Evolutionary conservation across 208 protist genomes (phyloP).

Genomic region (Porcisia hertigi): DNA sequence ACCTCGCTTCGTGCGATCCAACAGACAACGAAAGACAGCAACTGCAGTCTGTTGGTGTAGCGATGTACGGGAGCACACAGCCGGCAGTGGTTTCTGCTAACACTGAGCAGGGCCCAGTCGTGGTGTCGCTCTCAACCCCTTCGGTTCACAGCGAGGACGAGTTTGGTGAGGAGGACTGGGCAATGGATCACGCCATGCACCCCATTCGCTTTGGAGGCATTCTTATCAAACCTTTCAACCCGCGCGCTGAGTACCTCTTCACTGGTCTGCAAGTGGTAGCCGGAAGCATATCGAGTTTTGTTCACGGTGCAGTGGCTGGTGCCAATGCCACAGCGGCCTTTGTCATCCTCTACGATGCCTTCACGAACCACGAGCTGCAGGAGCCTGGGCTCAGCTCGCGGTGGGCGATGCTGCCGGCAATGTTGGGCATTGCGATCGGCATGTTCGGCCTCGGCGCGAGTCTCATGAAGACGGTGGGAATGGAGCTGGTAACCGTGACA

Average conservation of each 20-base stretch:
- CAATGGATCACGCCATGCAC: conserved; percentile 76
- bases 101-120: background rate
- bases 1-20: conserved; percentile 12
- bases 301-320: conserved; percentile 83
- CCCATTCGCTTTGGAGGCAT: conserved; percentile 70
- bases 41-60: conserved; percentile 6
- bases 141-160: conserved; percentile 49
- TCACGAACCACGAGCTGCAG: conserved; percentile 64
- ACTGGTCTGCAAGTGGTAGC: conserved; percentile 85
- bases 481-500: conserved; percentile 85
- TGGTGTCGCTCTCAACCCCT: conserved; percentile 15
- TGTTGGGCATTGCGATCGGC: conserved; percentile 85
- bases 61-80: conserved; percentile 19
- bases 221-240: conserved; percentile 85
- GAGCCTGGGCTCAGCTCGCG: conserved; percentile 44
- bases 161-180: conserved; percentile 78
- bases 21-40: conserved; percentile 7
- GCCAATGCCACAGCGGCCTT: conserved; percentile 85
- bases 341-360: conserved; percentile 80
- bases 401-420: conserved; percentile 78
- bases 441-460: conserved; percentile 75
- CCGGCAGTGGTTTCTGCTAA: background rate
- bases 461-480: conserved; percentile 84
- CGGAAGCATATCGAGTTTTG: conserved; percentile 85
- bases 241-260: conserved; percentile 83